Percentiles rank a stretch among this genome's conserved stretches.
phyloP scores from a whole-genome alignment of 2,329 filamentous ascomycete species.

The Ceratocystis albifundus region DNA sequence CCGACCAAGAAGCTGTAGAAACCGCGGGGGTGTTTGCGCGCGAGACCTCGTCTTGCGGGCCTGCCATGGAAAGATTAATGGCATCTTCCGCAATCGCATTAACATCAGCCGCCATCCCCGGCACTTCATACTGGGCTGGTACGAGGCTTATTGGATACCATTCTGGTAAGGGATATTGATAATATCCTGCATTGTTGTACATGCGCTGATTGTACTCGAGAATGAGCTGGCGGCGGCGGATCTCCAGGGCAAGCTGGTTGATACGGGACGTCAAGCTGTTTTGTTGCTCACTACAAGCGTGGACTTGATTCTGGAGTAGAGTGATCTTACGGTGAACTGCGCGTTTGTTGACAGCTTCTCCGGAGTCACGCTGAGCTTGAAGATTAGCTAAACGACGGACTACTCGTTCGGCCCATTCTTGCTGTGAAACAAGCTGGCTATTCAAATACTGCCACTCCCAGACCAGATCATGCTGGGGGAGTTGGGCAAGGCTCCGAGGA shows the following conservation, averaged over 20 bases:
- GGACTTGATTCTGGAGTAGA: constrained; percentile 16
- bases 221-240: constrained; percentile 21
- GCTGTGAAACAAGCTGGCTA: constrained; percentile 14
- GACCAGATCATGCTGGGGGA: constrained; percentile 12
- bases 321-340: constrained; percentile 20
- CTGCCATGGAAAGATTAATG: background rate
- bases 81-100: background rate
- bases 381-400: constrained; percentile 20
- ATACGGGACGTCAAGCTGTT: constrained; percentile 19
- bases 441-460: constrained; percentile 21
- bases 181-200: constrained; percentile 5
- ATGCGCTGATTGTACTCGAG: constrained; percentile 19
- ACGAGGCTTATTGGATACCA: background rate
- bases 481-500: constrained; percentile 13
- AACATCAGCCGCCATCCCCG: background rate
- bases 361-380: constrained; percentile 16
- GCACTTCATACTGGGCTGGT: background rate
- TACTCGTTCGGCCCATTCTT: constrained; percentile 15
- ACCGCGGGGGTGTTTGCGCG: background rate
- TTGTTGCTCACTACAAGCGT: constrained; percentile 17
- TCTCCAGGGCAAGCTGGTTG: constrained; percentile 21
- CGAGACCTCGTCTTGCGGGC: background rate
- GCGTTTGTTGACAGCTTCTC: constrained; percentile 13
- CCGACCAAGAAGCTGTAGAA: background rate
- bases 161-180: constrained; percentile 1